Evolutionary conservation across 495 filamentous ascomycete species (phyloP).

Genomic region (Xylaria venustula): DNA sequence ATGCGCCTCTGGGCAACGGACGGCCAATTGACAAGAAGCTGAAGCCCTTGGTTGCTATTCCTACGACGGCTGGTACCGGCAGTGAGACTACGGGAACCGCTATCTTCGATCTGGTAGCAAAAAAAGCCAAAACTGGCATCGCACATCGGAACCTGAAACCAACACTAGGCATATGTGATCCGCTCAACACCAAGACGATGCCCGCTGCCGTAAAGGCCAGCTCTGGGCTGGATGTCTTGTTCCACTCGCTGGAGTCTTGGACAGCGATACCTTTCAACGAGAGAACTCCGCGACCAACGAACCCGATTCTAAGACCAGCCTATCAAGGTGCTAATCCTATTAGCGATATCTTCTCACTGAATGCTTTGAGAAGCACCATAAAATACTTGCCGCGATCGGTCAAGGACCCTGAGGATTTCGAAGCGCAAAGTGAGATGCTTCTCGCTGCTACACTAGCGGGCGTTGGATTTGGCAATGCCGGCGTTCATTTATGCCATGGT

Average conservation of each 20-base stretch:
- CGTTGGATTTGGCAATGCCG: conserved; percentile 95
- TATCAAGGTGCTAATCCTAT: conserved; percentile 99
- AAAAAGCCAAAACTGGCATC: conserved; percentile 90
- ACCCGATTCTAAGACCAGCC: conserved; percentile 86
- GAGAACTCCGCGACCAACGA: conserved; percentile 76
- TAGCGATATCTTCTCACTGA: conserved; percentile 89
- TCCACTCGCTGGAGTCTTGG: conserved; percentile 90
- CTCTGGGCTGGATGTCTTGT: conserved; percentile 91
- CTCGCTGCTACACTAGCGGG: conserved; percentile 91
- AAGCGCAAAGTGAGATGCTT: conserved; percentile 92
- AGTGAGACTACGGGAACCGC: conserved; percentile 96
- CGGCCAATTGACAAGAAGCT: conserved; percentile 77
- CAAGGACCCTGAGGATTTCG: conserved; percentile 81
- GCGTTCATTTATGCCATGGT: conserved; percentile 94
- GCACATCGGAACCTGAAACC: conserved; percentile 94
- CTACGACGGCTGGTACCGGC: conserved; percentile 93
- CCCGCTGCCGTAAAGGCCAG: conserved; percentile 84
- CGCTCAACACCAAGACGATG: conserved; percentile 93
- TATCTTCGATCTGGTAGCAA: conserved; percentile 90
- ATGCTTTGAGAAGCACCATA: conserved; percentile 73
- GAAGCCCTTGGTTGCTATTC: conserved; percentile 83
- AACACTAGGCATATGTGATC: conserved; percentile 93
- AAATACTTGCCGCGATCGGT: conserved; percentile 89
- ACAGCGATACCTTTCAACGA: conserved; percentile 93
- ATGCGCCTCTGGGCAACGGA: conserved; percentile 88